Evolutionary conservation across 1,139 yeast genomes (phyloP), one percentile per base, ranked within the genome.

Genomic region (Blastobotrys apis): DNA sequence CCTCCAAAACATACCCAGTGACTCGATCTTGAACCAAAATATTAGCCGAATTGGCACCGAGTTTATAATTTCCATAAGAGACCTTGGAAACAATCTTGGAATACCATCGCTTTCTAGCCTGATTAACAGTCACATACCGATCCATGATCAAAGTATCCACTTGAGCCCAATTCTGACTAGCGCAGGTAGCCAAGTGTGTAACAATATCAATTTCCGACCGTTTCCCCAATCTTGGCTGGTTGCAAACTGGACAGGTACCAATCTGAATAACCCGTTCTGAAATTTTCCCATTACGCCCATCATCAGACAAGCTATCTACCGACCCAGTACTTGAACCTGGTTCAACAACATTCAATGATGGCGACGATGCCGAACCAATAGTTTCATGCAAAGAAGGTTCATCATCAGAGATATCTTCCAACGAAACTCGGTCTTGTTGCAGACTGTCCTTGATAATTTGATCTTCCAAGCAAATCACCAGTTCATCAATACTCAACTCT

Each of bases 41-140:
- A 59, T 90, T 90, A 12, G 97, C 98, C 38, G 94, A 86, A 59
- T 90, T 86, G 31, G 88, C 83, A 1, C 98, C 98, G 25, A 90
- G 67, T 39, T 81, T 79, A 61, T 88, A 84, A 54, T 84, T 83
- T 0, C 98, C 98, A 60, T 87, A 88, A 0, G 94, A 85, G 38
- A 92, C 68, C 59, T 87, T 90, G 45, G 88, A 84, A 48, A 88
- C 69, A 2, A 84, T 76, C 57, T 84, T 87, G 4, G 90, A 75
- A 55, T 84, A 86, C 97, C 97, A 88, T 51, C 92, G 77, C 54
- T 85, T 81, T 3, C 92, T 77, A 0, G 97, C 97, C 53, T 83
- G 78, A 46, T 79, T 82, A 0, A 94, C 78, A 0, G 96, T 79
- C 1, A 86, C 92, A 59, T 80, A 90, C 1, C 83, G 73, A 3